Evolutionary conservation across 768 basidiomycete genomes (phyloP).

Genomic region (Trametes cinnabarina): DNA sequence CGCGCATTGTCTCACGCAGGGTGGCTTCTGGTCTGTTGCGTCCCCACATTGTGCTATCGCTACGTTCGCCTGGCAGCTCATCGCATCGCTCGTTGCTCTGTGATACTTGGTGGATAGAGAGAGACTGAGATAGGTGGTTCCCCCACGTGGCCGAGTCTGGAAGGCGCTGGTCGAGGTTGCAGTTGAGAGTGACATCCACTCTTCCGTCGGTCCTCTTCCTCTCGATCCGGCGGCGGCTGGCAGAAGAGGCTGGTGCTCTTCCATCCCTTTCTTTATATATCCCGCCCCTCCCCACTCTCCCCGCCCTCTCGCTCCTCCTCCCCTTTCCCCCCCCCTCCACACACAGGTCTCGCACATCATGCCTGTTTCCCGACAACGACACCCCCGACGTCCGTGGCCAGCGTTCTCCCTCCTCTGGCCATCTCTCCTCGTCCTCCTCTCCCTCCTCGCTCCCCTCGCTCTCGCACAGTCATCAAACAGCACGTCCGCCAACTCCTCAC

Average conservation of each 20-base stretch:
- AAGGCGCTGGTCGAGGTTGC: neutral
- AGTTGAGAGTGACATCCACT: too few relatives aligned
- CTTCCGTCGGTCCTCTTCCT: too few relatives aligned
- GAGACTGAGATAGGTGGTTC: too few relatives aligned
- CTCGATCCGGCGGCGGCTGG: conserved; percentile 35
- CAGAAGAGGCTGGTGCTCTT: conserved; percentile 10
- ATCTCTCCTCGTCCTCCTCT: conserved; percentile 25
- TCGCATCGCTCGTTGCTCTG: neutral
- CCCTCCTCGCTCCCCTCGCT: conserved; percentile 35
- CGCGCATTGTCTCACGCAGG: neutral
- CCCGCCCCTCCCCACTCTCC: conserved; percentile 29
- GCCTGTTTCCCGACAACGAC: neutral
- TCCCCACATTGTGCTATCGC: too few relatives aligned
- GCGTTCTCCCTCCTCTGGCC: conserved; percentile 16
- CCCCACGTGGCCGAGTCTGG: neutral
- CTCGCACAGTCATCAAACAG: conserved; percentile 24
- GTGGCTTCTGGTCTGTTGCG: neutral
- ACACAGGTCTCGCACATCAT: conserved; percentile 23
- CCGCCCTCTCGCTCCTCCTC: conserved; percentile 15
- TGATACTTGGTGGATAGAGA: too few relatives aligned
- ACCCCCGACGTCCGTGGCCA: conserved; percentile 10
- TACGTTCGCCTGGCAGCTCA: neutral
- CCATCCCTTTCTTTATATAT: conserved; percentile 13
- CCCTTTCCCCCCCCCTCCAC: conserved; percentile 16
- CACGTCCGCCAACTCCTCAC: conserved; percentile 10